Evolutionary conservation across 2,329 filamentous ascomycete species (phyloP), one percentile per base, ranked within the genome.

Genomic region (Mycocentrospora acerina): DNA sequence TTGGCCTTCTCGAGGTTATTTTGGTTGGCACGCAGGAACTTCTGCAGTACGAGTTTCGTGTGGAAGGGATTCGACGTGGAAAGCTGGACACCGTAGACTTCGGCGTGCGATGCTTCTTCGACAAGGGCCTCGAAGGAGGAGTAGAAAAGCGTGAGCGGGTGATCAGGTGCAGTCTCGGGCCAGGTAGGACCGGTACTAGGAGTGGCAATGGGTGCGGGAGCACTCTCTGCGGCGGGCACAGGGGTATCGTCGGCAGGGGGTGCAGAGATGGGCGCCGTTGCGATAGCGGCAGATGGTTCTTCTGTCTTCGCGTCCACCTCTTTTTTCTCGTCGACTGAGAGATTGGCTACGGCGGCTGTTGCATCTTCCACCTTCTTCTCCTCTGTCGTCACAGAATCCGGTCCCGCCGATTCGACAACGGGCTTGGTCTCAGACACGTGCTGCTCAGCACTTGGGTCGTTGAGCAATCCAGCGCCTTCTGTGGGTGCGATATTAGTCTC

Each of bases 1-100:
- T 84, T 82, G 12, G 90, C 88, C 62, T 83, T 83, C 36, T 75
- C 74, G 6, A 88, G 65, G 59, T 94, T 83, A 46, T 85, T 83
- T 46, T 83, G 82, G 66, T 96, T 96, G 64, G 90, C 91, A 54
- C 90, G 88, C 39, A 97, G 80, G 71, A 90, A 96, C 74, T 96
- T 97, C 65, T 95, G 89, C 32, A 96, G 76, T 35, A 96, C 80
- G 55, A 95, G 83, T 62, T 86, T 84, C 32, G 86, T 90, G 37
- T 87, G 87, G 35, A 90, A 76, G 56, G 89, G 77, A 28, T 62
- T 61, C 26, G 59, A 51, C 12, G 56, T 52, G 31, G 54, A 49
- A 29, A 96, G 80, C 22, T 78, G 73, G 37, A 96, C 82, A 32
- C 90, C 90, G 82, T 90, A 97, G 77, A 96, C 87, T 74, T 96